Percentiles rank a stretch among this genome's conserved stretches.
phyloP scores from a whole-genome alignment of 164 flowering plant genomes.

The Amborella trichopoda region DNA sequence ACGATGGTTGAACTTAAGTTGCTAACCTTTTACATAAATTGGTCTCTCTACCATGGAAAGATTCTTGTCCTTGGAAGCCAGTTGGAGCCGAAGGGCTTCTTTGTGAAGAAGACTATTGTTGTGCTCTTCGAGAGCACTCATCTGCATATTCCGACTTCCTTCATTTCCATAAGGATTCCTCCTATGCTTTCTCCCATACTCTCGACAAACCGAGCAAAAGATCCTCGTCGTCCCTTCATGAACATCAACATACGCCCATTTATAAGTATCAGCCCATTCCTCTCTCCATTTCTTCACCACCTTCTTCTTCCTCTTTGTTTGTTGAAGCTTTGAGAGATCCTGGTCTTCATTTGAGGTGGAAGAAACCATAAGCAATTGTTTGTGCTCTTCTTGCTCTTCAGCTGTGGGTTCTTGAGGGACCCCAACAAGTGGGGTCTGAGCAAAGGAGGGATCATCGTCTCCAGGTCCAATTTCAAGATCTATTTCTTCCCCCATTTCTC shows the following conservation, averaged over 20 bases:
- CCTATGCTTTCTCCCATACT: slow-evolving; percentile 92
- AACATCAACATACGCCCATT: slow-evolving; percentile 95
- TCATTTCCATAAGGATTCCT: slow-evolving; percentile 98
- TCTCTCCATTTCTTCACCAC: slow-evolving; percentile 99
- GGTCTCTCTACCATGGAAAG: slow-evolving; percentile 57
- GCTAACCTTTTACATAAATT: slow-evolving; percentile 75
- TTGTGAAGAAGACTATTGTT: slow-evolving; percentile 97
- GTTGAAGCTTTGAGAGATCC: slow-evolving; percentile 46
- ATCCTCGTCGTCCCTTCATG: slow-evolving; percentile 93
- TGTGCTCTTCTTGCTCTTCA: slow-evolving; percentile 68
- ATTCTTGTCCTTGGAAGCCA: slow-evolving; percentile 92
- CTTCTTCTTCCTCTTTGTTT: slow-evolving; percentile 79
- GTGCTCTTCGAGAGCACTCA: slow-evolving; percentile 98
- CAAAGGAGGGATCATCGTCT: slow-evolving; percentile 82
- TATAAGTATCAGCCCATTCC: slow-evolving; percentile 99
- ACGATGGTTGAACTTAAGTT: too few species aligned
- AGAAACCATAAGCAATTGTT: slow-evolving; percentile 50
- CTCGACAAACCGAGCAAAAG: slow-evolving; percentile 89
- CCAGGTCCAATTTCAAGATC: slow-evolving; percentile 95
- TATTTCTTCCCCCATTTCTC: slow-evolving; percentile 86
- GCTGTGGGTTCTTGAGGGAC: slow-evolving; percentile 50
- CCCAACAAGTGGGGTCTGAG: slow-evolving; percentile 43
- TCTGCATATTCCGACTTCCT: slow-evolving; percentile 99
- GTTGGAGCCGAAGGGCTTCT: slow-evolving; percentile 93
- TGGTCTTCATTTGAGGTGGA: slow-evolving; percentile 53